phyloP scores from a whole-genome alignment of 768 basidiomycete genomes.

The Hericium rajendrae region DNA sequence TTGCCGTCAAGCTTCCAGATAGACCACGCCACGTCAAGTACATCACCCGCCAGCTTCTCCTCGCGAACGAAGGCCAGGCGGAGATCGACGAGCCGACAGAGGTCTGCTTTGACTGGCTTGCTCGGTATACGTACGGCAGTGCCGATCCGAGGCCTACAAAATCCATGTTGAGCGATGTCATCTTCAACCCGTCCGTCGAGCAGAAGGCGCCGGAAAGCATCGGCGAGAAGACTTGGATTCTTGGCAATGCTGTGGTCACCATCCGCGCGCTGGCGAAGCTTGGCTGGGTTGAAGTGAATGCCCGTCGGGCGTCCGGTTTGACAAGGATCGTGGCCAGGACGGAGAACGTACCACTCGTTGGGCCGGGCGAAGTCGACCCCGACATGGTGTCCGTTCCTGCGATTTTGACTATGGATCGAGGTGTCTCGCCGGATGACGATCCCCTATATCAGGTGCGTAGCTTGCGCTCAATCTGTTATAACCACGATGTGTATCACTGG shows the following conservation, averaged over 20 bases:
- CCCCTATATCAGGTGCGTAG: constrained; percentile 15
- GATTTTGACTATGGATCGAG: constrained; percentile 61
- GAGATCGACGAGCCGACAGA: constrained; percentile 84
- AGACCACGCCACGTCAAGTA: constrained; percentile 74
- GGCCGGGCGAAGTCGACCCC: constrained; percentile 75
- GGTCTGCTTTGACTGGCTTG: constrained; percentile 97
- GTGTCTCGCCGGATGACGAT: constrained; percentile 15
- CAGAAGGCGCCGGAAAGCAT: constrained; percentile 28
- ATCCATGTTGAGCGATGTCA: constrained; percentile 69
- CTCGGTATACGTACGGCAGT: constrained; percentile 87
- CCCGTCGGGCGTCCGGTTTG: constrained; percentile 81
- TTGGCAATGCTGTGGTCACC: constrained; percentile 79
- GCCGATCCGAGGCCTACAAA: constrained; percentile 85
- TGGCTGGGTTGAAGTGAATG: constrained; percentile 85
- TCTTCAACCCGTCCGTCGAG: constrained; percentile 45
- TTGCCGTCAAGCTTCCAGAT: constrained; percentile 75
- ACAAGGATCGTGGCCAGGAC: constrained; percentile 76
- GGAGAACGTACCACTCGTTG: constrained; percentile 83
- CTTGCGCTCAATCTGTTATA: neutral
- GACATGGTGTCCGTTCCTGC: constrained; percentile 68
- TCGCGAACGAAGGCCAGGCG: constrained; percentile 70
- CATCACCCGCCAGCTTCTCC: constrained; percentile 76
- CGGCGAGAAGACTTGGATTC: constrained; percentile 72
- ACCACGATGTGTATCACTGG: neutral
- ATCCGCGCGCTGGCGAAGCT: constrained; percentile 59